Base-by-base conservation (phyloP, 129 eudicot species). In the Heracleum sosnowskyi region DNA sequence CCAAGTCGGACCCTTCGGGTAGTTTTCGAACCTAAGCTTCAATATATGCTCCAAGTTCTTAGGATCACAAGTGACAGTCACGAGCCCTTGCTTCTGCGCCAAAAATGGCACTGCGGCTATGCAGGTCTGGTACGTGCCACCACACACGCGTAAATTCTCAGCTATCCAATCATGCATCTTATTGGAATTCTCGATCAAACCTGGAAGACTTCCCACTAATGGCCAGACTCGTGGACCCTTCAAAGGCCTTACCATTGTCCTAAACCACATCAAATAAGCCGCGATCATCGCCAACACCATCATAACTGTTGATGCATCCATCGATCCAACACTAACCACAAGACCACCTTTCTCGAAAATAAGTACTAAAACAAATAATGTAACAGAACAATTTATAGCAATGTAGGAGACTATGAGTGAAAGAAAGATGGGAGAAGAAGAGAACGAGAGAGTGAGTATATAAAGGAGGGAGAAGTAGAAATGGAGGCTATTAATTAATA, bases 1-100 rank as follows among this genome's bases (percentile, higher is more conserved):
- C 96, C 96, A 90, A 9, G 89, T 88, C 13, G 96, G 96, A 12
- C 96, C 96, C 82, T 90, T 90, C 0, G 96, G 96, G 86, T 90
- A 90, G 47, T 90, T 90, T 34, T 90, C 96, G 41, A 90, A 90
- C 82, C 78, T 82, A n/a, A 72, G 47, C 83, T 88, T 88, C 79
- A 90, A 81, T 33, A 90, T 84, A 28, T 90, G 96, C 73, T 90
- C 96, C 4, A 90, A 81, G 82, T 90, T 90, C 36, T 88, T 90
- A 8, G 96, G 90, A 57, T 90, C 90, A 80, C 96, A 90, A 69
- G 96, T 90, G 85, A 90, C 96, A 0, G 96, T 90, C 88, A 87
- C 91, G 60, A 86, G 91, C n/a, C 92, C 92, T 68, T 88, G 90
- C 44, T 88, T 90, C 29, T 88, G 87, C 39, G 96, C 92, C 16